These are phyloP conservation scores for Psidium guajava DNA, from an alignment of 345 rosid species.

Conservation along the genomic window DNA sequence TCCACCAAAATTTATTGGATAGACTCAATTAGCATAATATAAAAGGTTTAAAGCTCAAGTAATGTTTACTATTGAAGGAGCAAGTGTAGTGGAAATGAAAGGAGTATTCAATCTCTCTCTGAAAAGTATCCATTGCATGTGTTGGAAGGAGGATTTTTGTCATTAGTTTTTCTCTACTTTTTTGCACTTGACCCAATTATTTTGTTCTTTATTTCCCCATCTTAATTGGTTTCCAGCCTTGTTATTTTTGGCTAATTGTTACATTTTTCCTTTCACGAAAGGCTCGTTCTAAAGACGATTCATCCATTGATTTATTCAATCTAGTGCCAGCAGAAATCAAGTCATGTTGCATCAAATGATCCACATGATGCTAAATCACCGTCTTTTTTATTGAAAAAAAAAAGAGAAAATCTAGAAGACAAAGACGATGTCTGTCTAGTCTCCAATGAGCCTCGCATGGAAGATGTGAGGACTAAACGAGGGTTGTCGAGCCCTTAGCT, in stretches of 20 bases:
- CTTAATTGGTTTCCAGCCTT: slow-evolving; percentile 36
- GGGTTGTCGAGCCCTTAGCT: background rate
- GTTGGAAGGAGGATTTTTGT: slow-evolving; percentile 27
- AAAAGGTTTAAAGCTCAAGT: too few relatives aligned
- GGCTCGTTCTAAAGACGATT: slow-evolving; percentile 2
- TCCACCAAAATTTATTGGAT: too few relatives aligned
- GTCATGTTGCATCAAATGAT: background rate
- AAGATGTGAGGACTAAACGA: background rate
- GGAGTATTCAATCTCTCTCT: slow-evolving; percentile 19
- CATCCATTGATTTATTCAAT: slow-evolving; percentile 9
- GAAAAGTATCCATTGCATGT: slow-evolving; percentile 2
- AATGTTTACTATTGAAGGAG: too few relatives aligned
- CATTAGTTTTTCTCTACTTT: background rate
- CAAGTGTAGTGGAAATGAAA: too few relatives aligned
- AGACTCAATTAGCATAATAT: too few relatives aligned
- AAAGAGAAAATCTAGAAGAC: background rate
- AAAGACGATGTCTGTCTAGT: background rate
- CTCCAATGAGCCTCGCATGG: background rate
- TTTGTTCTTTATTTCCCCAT: background rate
- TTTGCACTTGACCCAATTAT: background rate
- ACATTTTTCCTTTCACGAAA: background rate
- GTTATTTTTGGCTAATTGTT: slow-evolving; percentile 15
- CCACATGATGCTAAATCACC: background rate
- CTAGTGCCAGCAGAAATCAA: background rate
- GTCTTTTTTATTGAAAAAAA: background rate